Conservation (phyloP, 2,329 filamentous ascomycete genomes). For the Ceratocystis cacaofunesta region DNA sequence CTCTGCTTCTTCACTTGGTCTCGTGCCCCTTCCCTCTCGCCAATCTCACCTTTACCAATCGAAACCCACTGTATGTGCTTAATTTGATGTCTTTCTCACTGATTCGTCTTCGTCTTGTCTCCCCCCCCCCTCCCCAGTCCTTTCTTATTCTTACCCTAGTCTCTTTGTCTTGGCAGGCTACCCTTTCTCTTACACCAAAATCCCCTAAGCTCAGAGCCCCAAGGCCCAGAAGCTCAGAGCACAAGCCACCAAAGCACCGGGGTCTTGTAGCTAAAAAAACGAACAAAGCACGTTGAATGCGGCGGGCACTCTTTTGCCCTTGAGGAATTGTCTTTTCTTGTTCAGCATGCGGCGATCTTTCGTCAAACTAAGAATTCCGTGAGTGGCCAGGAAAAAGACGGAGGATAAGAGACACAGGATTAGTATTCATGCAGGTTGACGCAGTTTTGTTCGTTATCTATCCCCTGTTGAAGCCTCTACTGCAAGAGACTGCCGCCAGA, state of each 20-base stretch:
- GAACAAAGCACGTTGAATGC: background rate
- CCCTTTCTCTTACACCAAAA: background rate
- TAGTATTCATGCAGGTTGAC: background rate
- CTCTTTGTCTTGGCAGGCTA: background rate
- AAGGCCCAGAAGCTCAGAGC: background rate
- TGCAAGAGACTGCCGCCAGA: too few species aligned
- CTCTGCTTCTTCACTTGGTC: background rate
- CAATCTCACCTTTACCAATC: background rate
- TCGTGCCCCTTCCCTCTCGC: background rate
- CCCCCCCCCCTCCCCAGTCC: background rate
- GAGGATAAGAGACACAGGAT: background rate
- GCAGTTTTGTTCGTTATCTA: background rate
- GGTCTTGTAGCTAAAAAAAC: background rate
- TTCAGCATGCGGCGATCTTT: too few species aligned
- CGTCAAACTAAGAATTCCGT: too few species aligned
- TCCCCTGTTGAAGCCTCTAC: background rate
- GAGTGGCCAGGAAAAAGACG: too few species aligned
- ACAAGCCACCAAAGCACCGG: background rate
- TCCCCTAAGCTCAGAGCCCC: background rate
- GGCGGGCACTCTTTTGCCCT: too few species aligned
- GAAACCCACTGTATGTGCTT: too few species aligned
- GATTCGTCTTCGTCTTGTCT: background rate
- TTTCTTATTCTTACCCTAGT: background rate
- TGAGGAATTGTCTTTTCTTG: too few species aligned
- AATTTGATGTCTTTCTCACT: too few species aligned